phyloP scores from a whole-genome alignment of 1,284 basidiomycete genomes.

The Trichosporon inkin region DNA sequence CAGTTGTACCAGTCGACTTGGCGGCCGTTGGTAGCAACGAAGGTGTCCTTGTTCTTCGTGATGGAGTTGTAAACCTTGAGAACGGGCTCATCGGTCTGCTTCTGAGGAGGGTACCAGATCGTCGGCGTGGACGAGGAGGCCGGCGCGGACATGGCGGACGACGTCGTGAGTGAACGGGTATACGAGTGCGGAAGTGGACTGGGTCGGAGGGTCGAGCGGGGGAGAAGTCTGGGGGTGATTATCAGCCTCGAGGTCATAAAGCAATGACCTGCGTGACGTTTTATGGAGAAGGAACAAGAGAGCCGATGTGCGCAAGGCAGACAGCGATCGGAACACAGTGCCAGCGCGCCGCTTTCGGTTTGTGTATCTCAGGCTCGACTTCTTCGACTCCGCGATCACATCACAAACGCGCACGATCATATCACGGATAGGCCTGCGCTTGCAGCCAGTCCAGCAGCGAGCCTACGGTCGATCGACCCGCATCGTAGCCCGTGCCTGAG shows the following conservation, averaged over 20 bases:
- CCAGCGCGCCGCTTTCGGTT: not conserved
- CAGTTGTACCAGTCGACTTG: slow-evolving; percentile 99
- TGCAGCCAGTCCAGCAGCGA: not conserved
- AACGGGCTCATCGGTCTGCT: slow-evolving; percentile 45
- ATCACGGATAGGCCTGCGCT: not conserved
- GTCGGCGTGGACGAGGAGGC: slow-evolving; percentile 36
- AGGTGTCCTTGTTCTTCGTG: slow-evolving; percentile 85
- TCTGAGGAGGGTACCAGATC: slow-evolving; percentile 45
- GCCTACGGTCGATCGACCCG: not conserved
- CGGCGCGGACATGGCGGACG: slow-evolving; percentile 25
- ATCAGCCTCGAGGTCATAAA: slow-evolving; percentile 1
- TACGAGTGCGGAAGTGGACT: not conserved
- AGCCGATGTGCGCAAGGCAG: not conserved
- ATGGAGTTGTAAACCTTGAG: slow-evolving; percentile 92
- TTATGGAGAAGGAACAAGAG: not conserved
- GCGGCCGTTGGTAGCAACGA: slow-evolving; percentile 73
- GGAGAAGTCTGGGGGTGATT: not conserved
- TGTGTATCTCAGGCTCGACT: slow-evolving; percentile 1
- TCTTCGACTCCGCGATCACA: slow-evolving; percentile 8
- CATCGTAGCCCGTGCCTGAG: not conserved
- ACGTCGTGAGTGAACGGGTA: slow-evolving; percentile 19
- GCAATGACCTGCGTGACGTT: not conserved
- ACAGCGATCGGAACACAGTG: not conserved
- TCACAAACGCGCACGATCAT: not conserved
- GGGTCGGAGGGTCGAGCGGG: not conserved